A percentile compares a stretch with the other conserved stretches of the same genome.
Conservation (phyloP, 2,329 filamentous ascomycete genomes). For the Raffaelea ambrosiae region DNA sequence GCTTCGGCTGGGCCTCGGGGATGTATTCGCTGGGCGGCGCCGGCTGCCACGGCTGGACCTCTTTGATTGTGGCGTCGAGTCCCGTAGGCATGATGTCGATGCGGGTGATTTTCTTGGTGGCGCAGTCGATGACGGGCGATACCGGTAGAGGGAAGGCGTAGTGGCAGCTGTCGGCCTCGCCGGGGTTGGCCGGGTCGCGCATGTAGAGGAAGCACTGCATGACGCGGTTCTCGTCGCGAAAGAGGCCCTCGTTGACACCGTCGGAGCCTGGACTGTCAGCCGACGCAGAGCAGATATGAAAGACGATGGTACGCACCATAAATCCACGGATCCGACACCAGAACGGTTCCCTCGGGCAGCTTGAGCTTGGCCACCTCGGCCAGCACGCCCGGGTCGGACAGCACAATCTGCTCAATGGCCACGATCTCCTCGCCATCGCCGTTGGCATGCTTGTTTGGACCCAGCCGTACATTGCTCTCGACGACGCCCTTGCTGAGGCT, state of each 20-base stretch:
- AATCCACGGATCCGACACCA: constrained; percentile 57
- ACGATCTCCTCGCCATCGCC: constrained; percentile 54
- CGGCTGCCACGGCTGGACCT: constrained; percentile 28
- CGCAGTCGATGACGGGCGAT: constrained; percentile 48
- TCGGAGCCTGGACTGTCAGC: constrained; percentile 30
- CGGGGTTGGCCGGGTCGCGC: constrained; percentile 49
- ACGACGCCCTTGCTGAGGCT: constrained; percentile 42
- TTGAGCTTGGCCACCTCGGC: constrained; percentile 54
- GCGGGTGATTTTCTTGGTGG: constrained; percentile 32
- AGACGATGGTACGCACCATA: constrained; percentile 37
- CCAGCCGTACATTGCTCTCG: constrained; percentile 50
- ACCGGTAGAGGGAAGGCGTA: constrained; percentile 46
- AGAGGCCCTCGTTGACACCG: constrained; percentile 20
- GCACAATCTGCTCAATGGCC: constrained; percentile 43
- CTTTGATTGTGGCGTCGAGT: constrained; percentile 40
- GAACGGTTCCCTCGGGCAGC: constrained; percentile 48
- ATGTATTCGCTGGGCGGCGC: constrained; percentile 26
- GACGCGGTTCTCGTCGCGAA: constrained; percentile 9
- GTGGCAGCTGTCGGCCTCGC: constrained; percentile 54
- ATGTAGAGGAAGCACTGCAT: constrained; percentile 62
- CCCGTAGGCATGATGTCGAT: constrained; percentile 35
- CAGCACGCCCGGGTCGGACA: constrained; percentile 47
- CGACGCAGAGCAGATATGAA: background rate
- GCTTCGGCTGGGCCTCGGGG: constrained; percentile 25
- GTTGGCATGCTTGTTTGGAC: constrained; percentile 48